Evolutionary conservation across 2,329 filamentous ascomycete species (phyloP).

Genomic region (Talaromyces sp.): DNA sequence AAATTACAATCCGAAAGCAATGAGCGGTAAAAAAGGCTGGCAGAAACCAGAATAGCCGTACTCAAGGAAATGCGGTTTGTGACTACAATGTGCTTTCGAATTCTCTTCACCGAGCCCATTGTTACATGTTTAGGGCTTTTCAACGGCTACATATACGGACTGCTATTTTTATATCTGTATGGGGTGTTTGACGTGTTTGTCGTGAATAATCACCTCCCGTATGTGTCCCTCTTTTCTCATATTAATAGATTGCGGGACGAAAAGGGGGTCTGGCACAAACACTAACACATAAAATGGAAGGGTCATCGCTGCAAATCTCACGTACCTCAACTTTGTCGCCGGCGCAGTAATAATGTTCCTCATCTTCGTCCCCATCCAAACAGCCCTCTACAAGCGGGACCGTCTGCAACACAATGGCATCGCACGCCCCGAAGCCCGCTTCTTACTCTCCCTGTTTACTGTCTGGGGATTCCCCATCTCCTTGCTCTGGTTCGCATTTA

Average conservation of each 20-base stretch:
- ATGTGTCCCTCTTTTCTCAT: conserved; percentile 35
- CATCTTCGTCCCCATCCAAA: conserved; percentile 45
- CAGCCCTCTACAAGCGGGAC: conserved; percentile 42
- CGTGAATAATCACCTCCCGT: conserved; percentile 43
- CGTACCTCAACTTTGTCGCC: conserved; percentile 17
- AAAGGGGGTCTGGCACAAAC: neutral
- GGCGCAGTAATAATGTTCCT: conserved; percentile 42
- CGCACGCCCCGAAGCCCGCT: conserved; percentile 44
- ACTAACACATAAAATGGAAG: conserved; percentile 25
- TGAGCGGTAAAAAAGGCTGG: conserved; percentile 21
- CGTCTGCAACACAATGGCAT: conserved; percentile 33
- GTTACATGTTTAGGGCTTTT: conserved; percentile 43
- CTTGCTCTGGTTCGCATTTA: conserved; percentile 47
- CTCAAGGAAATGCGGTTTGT: conserved; percentile 43
- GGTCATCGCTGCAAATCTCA: conserved; percentile 38
- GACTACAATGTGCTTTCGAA: conserved; percentile 44
- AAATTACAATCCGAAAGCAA: neutral
- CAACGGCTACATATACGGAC: conserved; percentile 46
- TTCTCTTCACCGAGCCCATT: conserved; percentile 47
- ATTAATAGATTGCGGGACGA: neutral
- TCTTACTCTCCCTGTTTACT: conserved; percentile 42
- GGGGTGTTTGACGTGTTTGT: conserved; percentile 47
- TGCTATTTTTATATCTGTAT: conserved; percentile 46
- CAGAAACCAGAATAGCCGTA: conserved; percentile 38
- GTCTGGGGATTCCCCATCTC: conserved; percentile 47